A percentile compares a stretch with the other conserved stretches of the same genome.
phyloP scores from a whole-genome alignment of 2,329 filamentous ascomycete genomes.

The Penicillium concentricum region DNA sequence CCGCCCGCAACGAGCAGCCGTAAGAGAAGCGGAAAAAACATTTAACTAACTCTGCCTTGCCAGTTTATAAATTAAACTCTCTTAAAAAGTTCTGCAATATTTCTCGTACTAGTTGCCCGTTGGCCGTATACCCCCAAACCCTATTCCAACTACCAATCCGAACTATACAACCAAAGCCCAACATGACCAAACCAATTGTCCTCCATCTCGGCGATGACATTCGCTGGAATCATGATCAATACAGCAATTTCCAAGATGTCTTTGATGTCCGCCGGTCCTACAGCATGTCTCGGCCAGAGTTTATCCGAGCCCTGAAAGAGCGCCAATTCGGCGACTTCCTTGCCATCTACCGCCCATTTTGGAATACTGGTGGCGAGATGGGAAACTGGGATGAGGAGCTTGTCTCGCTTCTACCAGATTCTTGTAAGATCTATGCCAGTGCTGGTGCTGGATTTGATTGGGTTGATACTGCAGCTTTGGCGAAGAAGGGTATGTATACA shows the following conservation, averaged over 20 bases:
- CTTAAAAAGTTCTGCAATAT: neutral
- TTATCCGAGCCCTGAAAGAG: constrained; percentile 44
- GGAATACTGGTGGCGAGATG: constrained; percentile 66
- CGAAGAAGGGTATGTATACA: constrained; percentile 53
- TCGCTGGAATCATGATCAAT: constrained; percentile 49
- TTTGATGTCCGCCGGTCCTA: constrained; percentile 41
- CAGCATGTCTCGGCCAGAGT: constrained; percentile 38
- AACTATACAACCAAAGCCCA: neutral
- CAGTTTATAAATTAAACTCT: neutral
- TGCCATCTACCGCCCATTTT: constrained; percentile 60
- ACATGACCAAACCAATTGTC: constrained; percentile 37
- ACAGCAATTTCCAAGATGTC: constrained; percentile 39
- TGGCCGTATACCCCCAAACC: neutral
- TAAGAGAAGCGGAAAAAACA: neutral
- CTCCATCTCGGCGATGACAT: constrained; percentile 50
- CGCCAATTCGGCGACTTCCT: constrained; percentile 41
- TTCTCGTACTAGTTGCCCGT: neutral
- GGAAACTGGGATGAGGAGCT: constrained; percentile 62
- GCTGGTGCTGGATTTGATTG: constrained; percentile 65
- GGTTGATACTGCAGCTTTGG: constrained; percentile 61
- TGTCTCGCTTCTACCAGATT: constrained; percentile 54
- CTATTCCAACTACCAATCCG: neutral
- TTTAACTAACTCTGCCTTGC: neutral
- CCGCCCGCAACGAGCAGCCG: neutral
- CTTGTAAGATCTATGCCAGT: constrained; percentile 57